A percentile compares a stretch with the other conserved stretches of the same genome.
Evolutionary conservation across 768 basidiomycete species (phyloP).

Genomic region (Lentinus brumalis): DNA sequence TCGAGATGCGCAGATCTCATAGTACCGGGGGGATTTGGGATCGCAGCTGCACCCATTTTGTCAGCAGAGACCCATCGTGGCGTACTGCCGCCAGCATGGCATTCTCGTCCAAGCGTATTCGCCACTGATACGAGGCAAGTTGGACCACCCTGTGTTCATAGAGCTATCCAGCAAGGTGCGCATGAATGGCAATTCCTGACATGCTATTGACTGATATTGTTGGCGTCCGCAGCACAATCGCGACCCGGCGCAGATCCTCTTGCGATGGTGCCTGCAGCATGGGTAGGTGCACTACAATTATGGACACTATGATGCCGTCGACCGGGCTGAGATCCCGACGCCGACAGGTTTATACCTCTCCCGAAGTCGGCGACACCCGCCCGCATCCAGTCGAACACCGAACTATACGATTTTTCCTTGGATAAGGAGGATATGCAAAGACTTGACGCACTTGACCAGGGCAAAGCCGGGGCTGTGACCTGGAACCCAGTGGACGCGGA

Average conservation of each 20-base stretch:
- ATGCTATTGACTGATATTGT: background rate
- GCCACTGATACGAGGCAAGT: conserved; percentile 59
- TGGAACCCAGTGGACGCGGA: conserved; percentile 50
- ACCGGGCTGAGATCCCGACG: conserved; percentile 1
- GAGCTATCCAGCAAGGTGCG: conserved; percentile 52
- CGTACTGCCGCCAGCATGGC: conserved; percentile 51
- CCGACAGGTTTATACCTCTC: conserved; percentile 44
- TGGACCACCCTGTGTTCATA: conserved; percentile 53
- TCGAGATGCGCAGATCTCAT: background rate
- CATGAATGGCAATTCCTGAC: background rate
- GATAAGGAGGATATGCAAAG: conserved; percentile 43
- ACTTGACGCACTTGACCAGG: conserved; percentile 48
- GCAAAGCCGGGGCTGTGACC: conserved; percentile 44
- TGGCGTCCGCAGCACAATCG: conserved; percentile 39
- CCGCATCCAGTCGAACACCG: conserved; percentile 46
- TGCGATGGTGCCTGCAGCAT: conserved; percentile 90
- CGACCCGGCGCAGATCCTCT: conserved; percentile 75
- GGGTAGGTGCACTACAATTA: conserved; percentile 47
- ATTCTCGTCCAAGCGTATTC: conserved; percentile 51
- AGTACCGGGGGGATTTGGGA: background rate
- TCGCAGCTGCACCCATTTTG: conserved; percentile 79
- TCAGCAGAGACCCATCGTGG: conserved; percentile 78
- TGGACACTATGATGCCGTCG: background rate
- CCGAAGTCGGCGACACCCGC: conserved; percentile 49
- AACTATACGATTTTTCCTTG: conserved; percentile 50